Evolutionary conservation across 257 asterid species (phyloP).

Genomic region (Coffea canephora): DNA sequence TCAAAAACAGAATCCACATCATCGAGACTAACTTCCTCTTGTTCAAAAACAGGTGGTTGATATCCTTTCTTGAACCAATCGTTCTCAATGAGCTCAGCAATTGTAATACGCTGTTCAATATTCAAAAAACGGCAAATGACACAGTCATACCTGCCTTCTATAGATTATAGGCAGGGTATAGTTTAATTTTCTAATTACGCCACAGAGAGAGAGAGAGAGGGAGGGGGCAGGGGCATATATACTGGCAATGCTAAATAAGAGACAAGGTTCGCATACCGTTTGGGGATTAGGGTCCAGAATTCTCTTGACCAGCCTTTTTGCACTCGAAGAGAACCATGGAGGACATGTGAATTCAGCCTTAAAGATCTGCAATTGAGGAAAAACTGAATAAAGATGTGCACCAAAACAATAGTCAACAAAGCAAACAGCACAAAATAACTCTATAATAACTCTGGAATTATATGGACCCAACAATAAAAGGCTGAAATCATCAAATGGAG

Average conservation of each 20-base stretch:
- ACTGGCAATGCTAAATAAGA: not conserved
- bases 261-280: conserved; percentile 46
- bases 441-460: not conserved
- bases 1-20: conserved; percentile 75
- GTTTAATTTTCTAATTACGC: not conserved
- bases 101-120: conserved; percentile 72
- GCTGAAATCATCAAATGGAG: not conserved
- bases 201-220: not conserved
- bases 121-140: not conserved
- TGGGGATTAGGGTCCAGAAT: conserved; percentile 90
- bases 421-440: not conserved
- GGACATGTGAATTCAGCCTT: conserved; percentile 92
- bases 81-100: conserved; percentile 64
- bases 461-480: not conserved
- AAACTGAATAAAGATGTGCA: conserved; percentile 9
- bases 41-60: conserved; percentile 66
- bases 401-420: not conserved
- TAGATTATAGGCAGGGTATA: no score
- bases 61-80: conserved; percentile 99
- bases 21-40: conserved; percentile 79
- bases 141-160: not conserved
- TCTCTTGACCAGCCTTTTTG: conserved; percentile 77
- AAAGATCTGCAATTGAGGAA: conserved; percentile 58
- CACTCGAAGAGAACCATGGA: conserved; percentile 86
- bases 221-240: not conserved